These are phyloP conservation scores for Lepidium aucheri DNA, from an alignment of 345 rosid species.

Conservation along the genomic window DNA sequence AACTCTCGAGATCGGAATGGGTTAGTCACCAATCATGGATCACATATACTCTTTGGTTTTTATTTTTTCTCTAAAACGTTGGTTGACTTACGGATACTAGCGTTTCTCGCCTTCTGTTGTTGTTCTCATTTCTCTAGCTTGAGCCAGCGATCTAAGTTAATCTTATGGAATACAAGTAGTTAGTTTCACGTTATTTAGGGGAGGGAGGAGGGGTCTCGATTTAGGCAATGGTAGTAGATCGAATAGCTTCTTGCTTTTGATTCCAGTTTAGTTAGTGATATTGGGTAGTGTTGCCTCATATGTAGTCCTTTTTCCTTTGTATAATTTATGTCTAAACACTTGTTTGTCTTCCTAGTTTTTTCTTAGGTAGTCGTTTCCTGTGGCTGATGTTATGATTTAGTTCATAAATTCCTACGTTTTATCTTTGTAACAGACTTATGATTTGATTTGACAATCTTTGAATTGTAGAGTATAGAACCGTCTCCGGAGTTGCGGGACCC, in stretches of 20 bases:
- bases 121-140: background rate
- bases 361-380: background rate
- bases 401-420: background rate
- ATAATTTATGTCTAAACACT: too few species aligned
- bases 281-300: background rate
- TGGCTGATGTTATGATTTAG: background rate
- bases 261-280: too few species aligned
- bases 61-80: background rate
- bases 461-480: conserved; percentile 86
- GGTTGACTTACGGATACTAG: background rate
- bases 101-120: background rate
- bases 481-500: conserved; percentile 98
- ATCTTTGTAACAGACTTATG: background rate
- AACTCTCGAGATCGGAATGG: conserved; percentile 87
- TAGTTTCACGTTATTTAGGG: background rate
- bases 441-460: conserved; percentile 7
- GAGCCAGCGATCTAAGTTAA: background rate
- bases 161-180: background rate
- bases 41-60: background rate
- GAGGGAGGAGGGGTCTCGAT: too few species aligned
- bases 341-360: too few species aligned
- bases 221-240: background rate
- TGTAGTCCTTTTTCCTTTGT: too few species aligned
- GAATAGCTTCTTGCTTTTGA: background rate
- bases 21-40: conserved; percentile 34